These are phyloP conservation scores for Tulasnella sp. DNA, from an alignment of 768 basidiomycete genomes.

Conservation along the genomic window DNA sequence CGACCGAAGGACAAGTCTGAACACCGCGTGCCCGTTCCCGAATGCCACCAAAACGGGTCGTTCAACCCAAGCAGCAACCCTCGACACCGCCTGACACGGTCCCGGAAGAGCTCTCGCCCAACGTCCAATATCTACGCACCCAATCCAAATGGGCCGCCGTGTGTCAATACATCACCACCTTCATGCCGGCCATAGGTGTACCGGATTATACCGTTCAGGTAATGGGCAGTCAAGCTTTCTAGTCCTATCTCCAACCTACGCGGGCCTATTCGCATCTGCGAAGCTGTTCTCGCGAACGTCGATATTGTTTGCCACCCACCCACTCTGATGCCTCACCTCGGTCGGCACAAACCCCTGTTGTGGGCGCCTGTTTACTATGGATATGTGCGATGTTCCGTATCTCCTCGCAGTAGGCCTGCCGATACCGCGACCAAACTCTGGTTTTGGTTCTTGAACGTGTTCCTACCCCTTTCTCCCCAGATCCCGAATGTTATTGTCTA, in stretches of 20 bases:
- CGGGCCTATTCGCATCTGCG: not conserved
- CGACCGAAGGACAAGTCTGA: no score
- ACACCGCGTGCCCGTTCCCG: no score
- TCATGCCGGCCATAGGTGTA: constrained; percentile 11
- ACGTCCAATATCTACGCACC: not conserved
- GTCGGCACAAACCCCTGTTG: not conserved
- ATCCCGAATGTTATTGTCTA: not conserved
- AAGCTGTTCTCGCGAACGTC: not conserved
- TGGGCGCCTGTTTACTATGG: constrained; percentile 9
- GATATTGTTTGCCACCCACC: not conserved
- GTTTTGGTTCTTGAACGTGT: constrained; percentile 3
- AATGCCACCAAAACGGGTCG: constrained; percentile 7
- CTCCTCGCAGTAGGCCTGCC: not conserved
- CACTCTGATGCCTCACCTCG: no score
- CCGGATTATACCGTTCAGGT: constrained; percentile 13
- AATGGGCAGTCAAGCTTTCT: not conserved
- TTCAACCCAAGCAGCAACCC: not conserved
- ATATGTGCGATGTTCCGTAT: not conserved
- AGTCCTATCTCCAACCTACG: not conserved
- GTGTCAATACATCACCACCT: constrained; percentile 12
- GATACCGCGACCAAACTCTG: no score
- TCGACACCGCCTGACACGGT: not conserved
- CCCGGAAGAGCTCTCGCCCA: not conserved
- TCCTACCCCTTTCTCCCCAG: not conserved
- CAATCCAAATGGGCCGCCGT: constrained; percentile 12